Evolutionary conservation across 2,329 filamentous ascomycete genomes (phyloP).

Genomic region (Fusarium tanahbumbuense): DNA sequence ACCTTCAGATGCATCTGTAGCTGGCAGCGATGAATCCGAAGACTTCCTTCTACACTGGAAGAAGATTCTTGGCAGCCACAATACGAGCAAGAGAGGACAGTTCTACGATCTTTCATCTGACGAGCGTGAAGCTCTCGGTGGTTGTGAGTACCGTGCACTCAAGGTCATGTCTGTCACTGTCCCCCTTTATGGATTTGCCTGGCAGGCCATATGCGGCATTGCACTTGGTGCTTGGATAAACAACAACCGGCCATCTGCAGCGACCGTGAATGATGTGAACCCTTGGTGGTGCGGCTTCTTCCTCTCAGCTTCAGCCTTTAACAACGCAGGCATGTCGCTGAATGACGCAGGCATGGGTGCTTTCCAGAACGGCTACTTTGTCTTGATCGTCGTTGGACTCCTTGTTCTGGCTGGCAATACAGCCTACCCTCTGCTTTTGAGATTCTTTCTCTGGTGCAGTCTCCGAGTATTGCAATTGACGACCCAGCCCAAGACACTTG

Average conservation of each 20-base stretch:
- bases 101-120: constrained; percentile 64
- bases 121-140: constrained; percentile 69
- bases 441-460: constrained; percentile 67
- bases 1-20: constrained; percentile 39
- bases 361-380: constrained; percentile 65
- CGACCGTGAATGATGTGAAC: constrained; percentile 67
- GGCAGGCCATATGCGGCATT: constrained; percentile 69
- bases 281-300: constrained; percentile 78
- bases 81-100: constrained; percentile 63
- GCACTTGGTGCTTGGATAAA: constrained; percentile 71
- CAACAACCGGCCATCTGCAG: constrained; percentile 60
- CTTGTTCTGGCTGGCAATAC: constrained; percentile 75
- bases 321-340: constrained; percentile 77
- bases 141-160: constrained; percentile 73
- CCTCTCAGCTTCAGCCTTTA: constrained; percentile 75
- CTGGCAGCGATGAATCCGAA: constrained; percentile 41
- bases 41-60: constrained; percentile 48
- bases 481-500: constrained; percentile 53
- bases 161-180: constrained; percentile 69
- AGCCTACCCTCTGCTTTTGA: constrained; percentile 72
- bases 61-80: constrained; percentile 52
- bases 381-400: constrained; percentile 64
- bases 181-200: constrained; percentile 68
- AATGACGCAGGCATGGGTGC: constrained; percentile 74
- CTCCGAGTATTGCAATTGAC: constrained; percentile 55